Base-by-base conservation (phyloP, 805 yeast genomes). In the Yarrowia sp. region DNA sequence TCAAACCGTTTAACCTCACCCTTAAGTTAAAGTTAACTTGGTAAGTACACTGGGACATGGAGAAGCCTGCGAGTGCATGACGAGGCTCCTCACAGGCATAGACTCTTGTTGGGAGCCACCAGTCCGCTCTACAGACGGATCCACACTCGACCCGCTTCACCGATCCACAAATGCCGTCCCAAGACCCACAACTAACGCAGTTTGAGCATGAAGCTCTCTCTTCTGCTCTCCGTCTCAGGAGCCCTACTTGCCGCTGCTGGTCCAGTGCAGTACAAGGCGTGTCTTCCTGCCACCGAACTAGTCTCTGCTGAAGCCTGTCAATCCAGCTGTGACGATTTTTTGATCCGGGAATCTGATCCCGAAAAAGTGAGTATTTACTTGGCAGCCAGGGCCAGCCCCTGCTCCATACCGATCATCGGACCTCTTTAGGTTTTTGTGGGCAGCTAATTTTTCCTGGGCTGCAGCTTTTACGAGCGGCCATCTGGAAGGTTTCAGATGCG, bases 221-320 rank as follows among this genome's bases (percentile, higher is more conserved):
- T 55, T 41, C 61, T 55, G 32, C 61, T 55, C 31, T 55, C 61
- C 36, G 31, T 55, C 8, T 39, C 61, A 28, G 61, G 61, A 39
- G 47, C 31, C 13, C 45, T 55, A 8, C 45, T 55, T 15, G 61
- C 61, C 33, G 47, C 38, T n/a, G 61, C 61, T 15, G 47, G 47
- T 31, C 47, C 61, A 11, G 61, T 55, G 47, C 61, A 28, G 31
- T 17, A 15, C 45, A 55, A 39, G 45, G 33, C 28, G 22, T 55
- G 61, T n/a, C 28, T 55, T 22, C 61, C 61, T 10, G 36, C 61
- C 38, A 31, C 61, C 17, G 9, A 22, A 31, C 47, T 55, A 22
- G 28, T 22, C 38, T 39, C 61, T 14, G 47, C 31, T 32, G 61
- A 55, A 7, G 15, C 17, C 14, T 55, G 61, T 32, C 10, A 7